These are phyloP conservation scores for Diaporthe humulicola DNA, from an alignment of 2,329 filamentous ascomycete species.

Conservation along the genomic window DNA sequence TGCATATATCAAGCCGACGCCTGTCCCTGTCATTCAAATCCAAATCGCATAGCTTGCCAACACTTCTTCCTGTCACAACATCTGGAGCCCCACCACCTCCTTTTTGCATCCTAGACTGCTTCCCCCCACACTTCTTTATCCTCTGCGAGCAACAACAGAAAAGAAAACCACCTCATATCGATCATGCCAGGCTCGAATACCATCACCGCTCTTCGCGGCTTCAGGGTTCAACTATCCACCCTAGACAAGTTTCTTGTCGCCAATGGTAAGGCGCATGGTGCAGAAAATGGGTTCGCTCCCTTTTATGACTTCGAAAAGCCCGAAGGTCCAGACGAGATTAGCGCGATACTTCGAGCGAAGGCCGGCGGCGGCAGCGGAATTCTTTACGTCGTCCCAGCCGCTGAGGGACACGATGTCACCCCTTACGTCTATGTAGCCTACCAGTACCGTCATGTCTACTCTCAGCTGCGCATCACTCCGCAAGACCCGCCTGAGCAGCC, in stretches of 20 bases:
- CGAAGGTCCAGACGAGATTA: not conserved
- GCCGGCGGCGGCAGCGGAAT: not conserved
- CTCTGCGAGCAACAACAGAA: not conserved
- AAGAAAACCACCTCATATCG: not conserved
- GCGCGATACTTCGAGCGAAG: not conserved
- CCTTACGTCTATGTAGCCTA: constrained; percentile 19
- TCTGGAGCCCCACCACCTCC: not conserved
- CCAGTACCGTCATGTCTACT: not conserved
- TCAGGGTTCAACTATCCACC: not conserved
- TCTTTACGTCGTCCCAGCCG: constrained; percentile 5
- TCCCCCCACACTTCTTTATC: not conserved
- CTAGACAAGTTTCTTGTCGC: constrained; percentile 7
- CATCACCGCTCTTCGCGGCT: constrained; percentile 10
- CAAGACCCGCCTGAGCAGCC: constrained; percentile 6
- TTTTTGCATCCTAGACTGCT: not conserved
- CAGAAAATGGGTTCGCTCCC: not conserved
- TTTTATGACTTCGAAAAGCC: not conserved
- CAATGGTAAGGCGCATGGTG: not conserved
- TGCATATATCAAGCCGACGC: not conserved
- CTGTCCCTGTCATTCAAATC: no score
- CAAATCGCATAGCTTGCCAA: not conserved
- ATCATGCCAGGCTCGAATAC: constrained; percentile 7
- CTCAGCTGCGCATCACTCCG: not conserved
- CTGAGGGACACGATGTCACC: not conserved
- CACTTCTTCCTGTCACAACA: not conserved